Conservation (phyloP, 805 yeast genomes). For the Metschnikowia anglica region DNA sequence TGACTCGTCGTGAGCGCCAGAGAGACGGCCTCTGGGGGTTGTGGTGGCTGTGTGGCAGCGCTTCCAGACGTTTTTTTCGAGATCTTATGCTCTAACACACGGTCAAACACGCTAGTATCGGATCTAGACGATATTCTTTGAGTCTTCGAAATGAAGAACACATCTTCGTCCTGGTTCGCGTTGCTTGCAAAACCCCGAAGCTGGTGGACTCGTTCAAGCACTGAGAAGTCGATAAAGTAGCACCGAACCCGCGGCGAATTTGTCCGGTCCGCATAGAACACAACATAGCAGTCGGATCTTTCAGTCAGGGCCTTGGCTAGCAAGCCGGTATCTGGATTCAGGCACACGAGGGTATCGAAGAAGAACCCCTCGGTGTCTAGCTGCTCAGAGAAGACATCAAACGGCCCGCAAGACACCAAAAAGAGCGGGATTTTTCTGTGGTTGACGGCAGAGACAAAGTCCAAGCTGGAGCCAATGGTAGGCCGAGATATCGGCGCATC, state of each 20-base stretch:
- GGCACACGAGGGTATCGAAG: slow-evolving; percentile 6
- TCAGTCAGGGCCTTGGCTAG: slow-evolving; percentile 12
- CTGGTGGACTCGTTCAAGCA: slow-evolving; percentile 10
- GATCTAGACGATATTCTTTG: slow-evolving; percentile 11
- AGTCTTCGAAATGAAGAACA: slow-evolving; percentile 8
- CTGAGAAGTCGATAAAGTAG: slow-evolving; percentile 22
- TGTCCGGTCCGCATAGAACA: slow-evolving; percentile 26
- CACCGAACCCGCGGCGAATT: slow-evolving; percentile 17
- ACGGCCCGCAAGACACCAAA: slow-evolving; percentile 20
- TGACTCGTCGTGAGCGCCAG: slow-evolving; percentile 27
- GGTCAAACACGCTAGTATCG: slow-evolving; percentile 33
- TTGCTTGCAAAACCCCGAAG: slow-evolving; percentile 5
- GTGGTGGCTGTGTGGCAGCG: slow-evolving; percentile 13
- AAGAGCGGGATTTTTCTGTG: slow-evolving; percentile 16
- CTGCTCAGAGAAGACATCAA: slow-evolving; percentile 16
- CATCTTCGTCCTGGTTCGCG: slow-evolving; percentile 3
- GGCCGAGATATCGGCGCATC: slow-evolving; percentile 4
- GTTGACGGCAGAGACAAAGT: slow-evolving; percentile 11
- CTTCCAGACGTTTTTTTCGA: slow-evolving; percentile 17
- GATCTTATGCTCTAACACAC: slow-evolving; percentile 31
- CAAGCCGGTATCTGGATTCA: slow-evolving; percentile 8
- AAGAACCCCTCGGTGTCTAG: slow-evolving; percentile 17
- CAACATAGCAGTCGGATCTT: slow-evolving; percentile 17
- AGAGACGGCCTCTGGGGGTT: slow-evolving; percentile 8
- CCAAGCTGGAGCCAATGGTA: background rate